Conservation (phyloP, 768 basidiomycete genomes). For the Mycena crocata region DNA sequence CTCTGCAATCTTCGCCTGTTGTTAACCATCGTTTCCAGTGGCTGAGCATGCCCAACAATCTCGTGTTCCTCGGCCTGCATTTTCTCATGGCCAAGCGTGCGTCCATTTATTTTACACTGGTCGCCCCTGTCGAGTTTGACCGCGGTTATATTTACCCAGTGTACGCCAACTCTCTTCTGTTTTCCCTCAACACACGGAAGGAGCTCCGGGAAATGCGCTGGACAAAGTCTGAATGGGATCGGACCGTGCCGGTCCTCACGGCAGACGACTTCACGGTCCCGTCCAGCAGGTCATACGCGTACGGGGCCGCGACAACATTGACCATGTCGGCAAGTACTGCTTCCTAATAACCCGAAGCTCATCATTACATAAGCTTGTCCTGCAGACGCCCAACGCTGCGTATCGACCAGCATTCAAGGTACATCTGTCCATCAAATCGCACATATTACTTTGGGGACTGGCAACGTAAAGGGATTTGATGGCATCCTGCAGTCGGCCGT, state of each 20-base stretch:
- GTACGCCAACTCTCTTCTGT: constrained; percentile 30
- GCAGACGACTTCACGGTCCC: background rate
- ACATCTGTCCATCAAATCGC: no score
- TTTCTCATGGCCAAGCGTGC: constrained; percentile 50
- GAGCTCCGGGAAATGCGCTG: constrained; percentile 27
- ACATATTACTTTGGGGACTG: background rate
- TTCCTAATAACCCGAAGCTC: background rate
- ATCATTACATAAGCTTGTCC: background rate
- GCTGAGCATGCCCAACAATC: constrained; percentile 48
- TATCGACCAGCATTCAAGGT: constrained; percentile 25
- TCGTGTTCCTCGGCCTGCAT: constrained; percentile 51
- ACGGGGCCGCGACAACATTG: background rate
- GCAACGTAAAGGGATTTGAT: constrained; percentile 5
- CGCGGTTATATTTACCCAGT: constrained; percentile 6
- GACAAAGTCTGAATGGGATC: constrained; percentile 16
- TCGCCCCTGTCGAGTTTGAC: no score
- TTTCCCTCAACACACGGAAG: constrained; percentile 28
- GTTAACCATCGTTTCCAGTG: constrained; percentile 34
- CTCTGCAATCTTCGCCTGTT: background rate
- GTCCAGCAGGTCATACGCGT: background rate
- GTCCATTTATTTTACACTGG: background rate
- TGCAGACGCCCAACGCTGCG: background rate
- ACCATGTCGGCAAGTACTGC: constrained; percentile 10
- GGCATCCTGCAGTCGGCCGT: background rate
- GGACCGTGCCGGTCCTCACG: background rate